Conservation (phyloP, 2,329 filamentous ascomycete genomes). For the Colletotrichum neosansevieriae region DNA sequence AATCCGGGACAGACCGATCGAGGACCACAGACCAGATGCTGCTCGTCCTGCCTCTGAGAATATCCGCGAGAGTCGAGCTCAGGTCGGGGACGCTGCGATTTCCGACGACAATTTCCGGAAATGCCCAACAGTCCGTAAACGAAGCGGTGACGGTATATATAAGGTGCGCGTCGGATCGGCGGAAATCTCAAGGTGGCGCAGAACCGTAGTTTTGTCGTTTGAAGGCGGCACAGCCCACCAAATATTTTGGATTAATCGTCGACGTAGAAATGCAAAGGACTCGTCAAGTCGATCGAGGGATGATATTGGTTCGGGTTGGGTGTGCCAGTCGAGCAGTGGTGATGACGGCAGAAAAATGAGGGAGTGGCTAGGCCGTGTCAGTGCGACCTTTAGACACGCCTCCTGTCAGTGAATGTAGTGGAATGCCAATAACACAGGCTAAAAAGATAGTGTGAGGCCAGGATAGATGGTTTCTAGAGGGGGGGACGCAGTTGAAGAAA, state of each 20-base stretch:
- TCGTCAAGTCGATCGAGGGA: slow-evolving; percentile 10
- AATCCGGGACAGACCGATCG: slow-evolving; percentile 36
- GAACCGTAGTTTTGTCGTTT: not conserved
- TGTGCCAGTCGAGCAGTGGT: slow-evolving; percentile 16
- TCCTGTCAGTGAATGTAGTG: slow-evolving; percentile 29
- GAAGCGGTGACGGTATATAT: slow-evolving; percentile 21
- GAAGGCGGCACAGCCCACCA: slow-evolving; percentile 29
- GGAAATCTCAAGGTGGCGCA: slow-evolving; percentile 10
- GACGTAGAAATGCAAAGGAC: not conserved
- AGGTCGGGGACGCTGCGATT: not conserved
- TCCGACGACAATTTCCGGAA: not conserved
- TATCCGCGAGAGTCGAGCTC: slow-evolving; percentile 2
- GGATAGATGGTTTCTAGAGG: not conserved
- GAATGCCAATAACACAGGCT: slow-evolving; percentile 5
- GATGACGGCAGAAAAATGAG: slow-evolving; percentile 20
- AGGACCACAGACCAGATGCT: slow-evolving; percentile 37
- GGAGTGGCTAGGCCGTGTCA: slow-evolving; percentile 21
- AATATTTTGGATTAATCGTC: not conserved
- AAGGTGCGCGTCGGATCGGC: slow-evolving; percentile 17
- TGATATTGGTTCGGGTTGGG: not conserved
- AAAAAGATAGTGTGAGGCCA: not conserved
- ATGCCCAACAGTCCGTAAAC: too few species aligned
- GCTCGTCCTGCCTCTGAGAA: slow-evolving; percentile 31
- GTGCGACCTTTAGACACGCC: slow-evolving; percentile 30
- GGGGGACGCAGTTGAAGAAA: slow-evolving; percentile 15